phyloP scores from a whole-genome alignment of 768 basidiomycete species.

The Lactifluus hygrophoroides region DNA sequence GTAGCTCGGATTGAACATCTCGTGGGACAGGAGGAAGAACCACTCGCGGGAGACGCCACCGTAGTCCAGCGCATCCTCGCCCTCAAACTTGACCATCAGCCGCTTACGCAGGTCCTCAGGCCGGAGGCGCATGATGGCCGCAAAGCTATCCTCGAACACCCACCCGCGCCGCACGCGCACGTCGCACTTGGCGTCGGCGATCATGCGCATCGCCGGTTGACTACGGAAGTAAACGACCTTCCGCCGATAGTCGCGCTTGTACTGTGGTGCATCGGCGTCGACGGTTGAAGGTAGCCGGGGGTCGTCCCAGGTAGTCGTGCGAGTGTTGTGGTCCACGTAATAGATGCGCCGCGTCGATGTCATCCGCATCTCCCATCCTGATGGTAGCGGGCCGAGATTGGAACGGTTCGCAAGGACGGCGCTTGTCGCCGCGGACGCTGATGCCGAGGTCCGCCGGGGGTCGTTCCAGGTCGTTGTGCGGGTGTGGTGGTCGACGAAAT shows the following conservation, averaged over 20 bases:
- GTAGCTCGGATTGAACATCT: slow-evolving; percentile 76
- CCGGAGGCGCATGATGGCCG: slow-evolving; percentile 72
- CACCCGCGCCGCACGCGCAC: slow-evolving; percentile 72
- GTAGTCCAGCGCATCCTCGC: slow-evolving; percentile 73
- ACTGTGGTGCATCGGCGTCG: slow-evolving; percentile 88
- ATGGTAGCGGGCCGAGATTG: slow-evolving; percentile 65
- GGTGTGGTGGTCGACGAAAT: slow-evolving; percentile 69
- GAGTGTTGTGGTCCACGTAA: slow-evolving; percentile 87
- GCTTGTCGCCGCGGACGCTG: slow-evolving; percentile 37
- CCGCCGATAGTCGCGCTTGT: slow-evolving; percentile 86
- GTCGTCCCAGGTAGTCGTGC: slow-evolving; percentile 91
- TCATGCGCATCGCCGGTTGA: slow-evolving; percentile 74
- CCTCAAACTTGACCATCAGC: slow-evolving; percentile 68
- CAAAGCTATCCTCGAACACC: slow-evolving; percentile 82
- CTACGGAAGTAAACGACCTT: slow-evolving; percentile 91
- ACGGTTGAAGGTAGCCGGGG: slow-evolving; percentile 76
- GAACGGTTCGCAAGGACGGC: slow-evolving; percentile 32
- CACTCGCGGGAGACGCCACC: slow-evolving; percentile 79
- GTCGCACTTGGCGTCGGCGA: slow-evolving; percentile 71
- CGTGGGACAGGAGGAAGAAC: slow-evolving; percentile 79
- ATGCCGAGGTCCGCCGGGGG: slow-evolving; percentile 55
- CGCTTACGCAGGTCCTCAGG: slow-evolving; percentile 63
- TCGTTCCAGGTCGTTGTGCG: slow-evolving; percentile 90
- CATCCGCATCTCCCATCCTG: slow-evolving; percentile 92
- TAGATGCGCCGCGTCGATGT: slow-evolving; percentile 81